Conservation (phyloP, 768 basidiomycete species). For the Megacollybia marginata region DNA sequence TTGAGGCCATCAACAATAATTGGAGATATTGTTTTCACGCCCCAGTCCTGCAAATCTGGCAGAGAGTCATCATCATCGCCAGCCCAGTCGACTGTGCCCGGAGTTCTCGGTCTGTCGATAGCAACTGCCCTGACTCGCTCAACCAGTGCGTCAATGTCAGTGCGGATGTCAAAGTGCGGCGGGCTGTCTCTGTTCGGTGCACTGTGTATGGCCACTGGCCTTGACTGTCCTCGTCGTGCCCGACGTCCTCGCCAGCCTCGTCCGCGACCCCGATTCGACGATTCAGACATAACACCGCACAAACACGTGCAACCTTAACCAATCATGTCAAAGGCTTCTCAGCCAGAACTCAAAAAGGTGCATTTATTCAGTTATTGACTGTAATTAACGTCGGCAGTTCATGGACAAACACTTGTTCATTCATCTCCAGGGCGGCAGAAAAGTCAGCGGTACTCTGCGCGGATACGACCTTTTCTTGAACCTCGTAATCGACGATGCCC, state of each 20-base stretch:
- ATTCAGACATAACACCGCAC: slow-evolving; percentile 25
- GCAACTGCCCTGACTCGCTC: slow-evolving; percentile 70
- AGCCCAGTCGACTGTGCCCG: slow-evolving; percentile 83
- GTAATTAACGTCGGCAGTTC: slow-evolving; percentile 46
- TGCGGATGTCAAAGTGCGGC: slow-evolving; percentile 53
- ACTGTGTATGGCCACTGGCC: slow-evolving; percentile 24
- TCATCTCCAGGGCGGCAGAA: slow-evolving; percentile 89
- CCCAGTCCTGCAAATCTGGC: slow-evolving; percentile 85
- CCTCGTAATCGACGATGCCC: slow-evolving; percentile 91
- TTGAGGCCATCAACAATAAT: slow-evolving; percentile 58
- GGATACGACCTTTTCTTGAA: slow-evolving; percentile 99
- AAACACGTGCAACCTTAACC: slow-evolving; percentile 1
- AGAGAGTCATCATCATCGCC: slow-evolving; percentile 79
- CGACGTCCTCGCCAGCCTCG: slow-evolving; percentile 27
- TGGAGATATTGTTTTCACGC: slow-evolving; percentile 62
- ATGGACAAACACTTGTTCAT: slow-evolving; percentile 99
- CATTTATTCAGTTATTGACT: slow-evolving; percentile 5
- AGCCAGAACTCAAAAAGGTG: slow-evolving; percentile 99
- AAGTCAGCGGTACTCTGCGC: slow-evolving; percentile 90
- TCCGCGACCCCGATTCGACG: slow-evolving; percentile 31
- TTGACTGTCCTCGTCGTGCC: slow-evolving; percentile 1
- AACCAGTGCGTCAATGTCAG: slow-evolving; percentile 69
- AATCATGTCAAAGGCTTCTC: slow-evolving; percentile 87
- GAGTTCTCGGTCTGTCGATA: slow-evolving; percentile 64
- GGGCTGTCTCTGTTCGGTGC: slow-evolving; percentile 49